These are phyloP conservation scores for Phytophthora meadii DNA, from an alignment of 352 stramenopile species.

Conservation along the genomic window DNA sequence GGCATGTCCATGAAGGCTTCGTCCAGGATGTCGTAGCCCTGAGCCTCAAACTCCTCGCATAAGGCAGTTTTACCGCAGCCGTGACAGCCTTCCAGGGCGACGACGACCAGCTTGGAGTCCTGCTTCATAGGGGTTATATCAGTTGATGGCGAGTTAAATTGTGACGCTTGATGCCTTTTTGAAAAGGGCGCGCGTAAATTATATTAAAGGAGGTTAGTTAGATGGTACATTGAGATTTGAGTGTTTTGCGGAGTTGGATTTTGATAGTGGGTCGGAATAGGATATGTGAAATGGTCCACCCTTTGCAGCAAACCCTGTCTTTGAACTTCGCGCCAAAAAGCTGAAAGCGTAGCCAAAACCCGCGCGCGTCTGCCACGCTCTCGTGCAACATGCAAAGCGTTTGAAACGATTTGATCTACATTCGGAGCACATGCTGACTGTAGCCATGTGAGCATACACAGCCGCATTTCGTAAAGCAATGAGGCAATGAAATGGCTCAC, in stretches of 20 bases:
- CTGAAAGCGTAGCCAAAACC: neutral
- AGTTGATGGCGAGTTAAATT: neutral
- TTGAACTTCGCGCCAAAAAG: conserved; percentile 35
- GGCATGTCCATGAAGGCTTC: conserved; percentile 92
- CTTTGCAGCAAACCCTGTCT: conserved; percentile 6
- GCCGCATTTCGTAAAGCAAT: neutral
- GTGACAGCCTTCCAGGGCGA: conserved; percentile 90
- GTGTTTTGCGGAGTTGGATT: conserved; percentile 12
- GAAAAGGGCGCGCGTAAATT: conserved; percentile 28
- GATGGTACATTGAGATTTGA: neutral
- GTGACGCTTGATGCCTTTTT: conserved; percentile 6
- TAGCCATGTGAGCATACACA: neutral
- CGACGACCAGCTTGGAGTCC: conserved; percentile 76
- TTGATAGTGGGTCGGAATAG: neutral
- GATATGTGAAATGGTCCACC: conserved; percentile 17
- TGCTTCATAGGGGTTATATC: conserved; percentile 31
- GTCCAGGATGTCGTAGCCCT: conserved; percentile 83
- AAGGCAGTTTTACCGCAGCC: conserved; percentile 87
- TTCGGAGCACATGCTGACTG: conserved; percentile 12
- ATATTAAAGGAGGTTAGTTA: conserved; percentile 7
- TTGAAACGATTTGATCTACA: conserved; percentile 5
- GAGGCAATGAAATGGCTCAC: neutral
- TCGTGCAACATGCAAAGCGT: conserved; percentile 11
- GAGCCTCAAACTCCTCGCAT: conserved; percentile 74
- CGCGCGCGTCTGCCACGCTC: conserved; percentile 17